phyloP scores from a whole-genome alignment of 1,284 basidiomycete species.

The Wallemia hederae region DNA sequence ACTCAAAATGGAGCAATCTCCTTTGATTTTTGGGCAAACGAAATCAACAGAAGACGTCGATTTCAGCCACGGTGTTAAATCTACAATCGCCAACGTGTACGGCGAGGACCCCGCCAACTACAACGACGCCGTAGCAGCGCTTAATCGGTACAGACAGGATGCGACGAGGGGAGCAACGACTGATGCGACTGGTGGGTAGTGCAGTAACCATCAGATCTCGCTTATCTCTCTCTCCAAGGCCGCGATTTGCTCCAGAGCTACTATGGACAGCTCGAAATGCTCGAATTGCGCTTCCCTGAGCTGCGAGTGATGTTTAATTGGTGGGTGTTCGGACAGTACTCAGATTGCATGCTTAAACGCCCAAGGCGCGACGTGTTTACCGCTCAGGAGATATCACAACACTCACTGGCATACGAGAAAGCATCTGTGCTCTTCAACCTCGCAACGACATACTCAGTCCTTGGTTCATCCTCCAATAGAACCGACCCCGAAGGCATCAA shows the following conservation, averaged over 20 bases:
- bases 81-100: slow-evolving; percentile 64
- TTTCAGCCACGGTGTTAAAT: neutral
- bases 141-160: slow-evolving; percentile 77
- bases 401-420: slow-evolving; percentile 91
- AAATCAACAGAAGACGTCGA: neutral
- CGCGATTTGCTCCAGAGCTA: slow-evolving; percentile 94
- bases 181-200: slow-evolving; percentile 51
- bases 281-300: slow-evolving; percentile 88
- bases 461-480: slow-evolving; percentile 52
- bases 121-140: slow-evolving; percentile 43
- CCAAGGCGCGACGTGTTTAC: slow-evolving; percentile 79
- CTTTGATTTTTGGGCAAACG: neutral
- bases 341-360: neutral
- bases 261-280: slow-evolving; percentile 91
- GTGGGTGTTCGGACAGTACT: slow-evolving; percentile 13
- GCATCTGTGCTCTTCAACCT: slow-evolving; percentile 94
- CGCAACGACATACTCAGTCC: slow-evolving; percentile 66
- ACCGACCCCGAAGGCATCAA: slow-evolving; percentile 63
- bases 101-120: slow-evolving; percentile 77
- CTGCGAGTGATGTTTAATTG: slow-evolving; percentile 85
- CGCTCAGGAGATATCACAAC: slow-evolving; percentile 68
- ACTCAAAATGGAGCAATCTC: neutral
- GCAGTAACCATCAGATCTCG: neutral
- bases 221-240: slow-evolving; percentile 19
- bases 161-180: slow-evolving; percentile 82